Percentiles rank a stretch among this genome's conserved stretches.
Conservation (phyloP, 163 green algal genomes). For the Prototheca stagnorum region DNA sequence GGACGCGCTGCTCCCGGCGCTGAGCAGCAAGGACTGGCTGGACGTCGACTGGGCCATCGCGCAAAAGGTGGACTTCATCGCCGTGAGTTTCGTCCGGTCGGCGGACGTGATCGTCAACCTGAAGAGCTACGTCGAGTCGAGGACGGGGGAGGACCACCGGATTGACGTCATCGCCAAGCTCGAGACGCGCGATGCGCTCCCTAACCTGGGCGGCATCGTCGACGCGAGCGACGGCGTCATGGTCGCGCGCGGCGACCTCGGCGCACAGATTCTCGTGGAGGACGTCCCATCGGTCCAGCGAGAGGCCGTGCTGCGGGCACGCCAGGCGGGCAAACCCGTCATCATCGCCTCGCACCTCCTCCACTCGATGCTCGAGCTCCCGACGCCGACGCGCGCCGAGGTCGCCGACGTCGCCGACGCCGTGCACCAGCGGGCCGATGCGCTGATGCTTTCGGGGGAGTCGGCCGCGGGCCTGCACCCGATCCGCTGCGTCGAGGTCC, state of each 20-base stretch:
- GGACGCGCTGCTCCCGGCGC: slow-evolving; percentile 62
- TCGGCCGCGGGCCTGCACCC: slow-evolving; percentile 46
- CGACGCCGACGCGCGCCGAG: slow-evolving; percentile 60
- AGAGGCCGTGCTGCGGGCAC: slow-evolving; percentile 42
- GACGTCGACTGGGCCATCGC: slow-evolving; percentile 74
- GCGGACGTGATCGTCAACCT: slow-evolving; percentile 70
- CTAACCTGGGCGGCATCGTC: slow-evolving; percentile 42
- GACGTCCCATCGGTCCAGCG: slow-evolving; percentile 63
- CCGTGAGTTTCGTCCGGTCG: slow-evolving; percentile 69
- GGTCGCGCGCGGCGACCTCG: slow-evolving; percentile 50
- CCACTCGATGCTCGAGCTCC: slow-evolving; percentile 62
- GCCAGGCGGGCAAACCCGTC: slow-evolving; percentile 46
- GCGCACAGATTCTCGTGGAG: slow-evolving; percentile 52
- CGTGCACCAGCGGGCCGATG: slow-evolving; percentile 52
- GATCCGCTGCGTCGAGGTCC: slow-evolving; percentile 43
- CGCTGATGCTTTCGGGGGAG: slow-evolving; percentile 66
- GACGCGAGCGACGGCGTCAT: slow-evolving; percentile 45
- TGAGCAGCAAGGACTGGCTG: slow-evolving; percentile 73
- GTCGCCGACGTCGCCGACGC: slow-evolving; percentile 58
- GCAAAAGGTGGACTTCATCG: slow-evolving; percentile 66
- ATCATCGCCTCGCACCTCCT: slow-evolving; percentile 66
- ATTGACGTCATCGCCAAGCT: slow-evolving; percentile 51
- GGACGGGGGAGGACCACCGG: not conserved
- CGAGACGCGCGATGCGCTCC: slow-evolving; percentile 41
- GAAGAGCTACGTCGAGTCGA: slow-evolving; percentile 35